Percentiles rank a stretch among this genome's conserved stretches.
Conservation (phyloP, 768 basidiomycete species). For the Kwoniella newhampshirensis region DNA sequence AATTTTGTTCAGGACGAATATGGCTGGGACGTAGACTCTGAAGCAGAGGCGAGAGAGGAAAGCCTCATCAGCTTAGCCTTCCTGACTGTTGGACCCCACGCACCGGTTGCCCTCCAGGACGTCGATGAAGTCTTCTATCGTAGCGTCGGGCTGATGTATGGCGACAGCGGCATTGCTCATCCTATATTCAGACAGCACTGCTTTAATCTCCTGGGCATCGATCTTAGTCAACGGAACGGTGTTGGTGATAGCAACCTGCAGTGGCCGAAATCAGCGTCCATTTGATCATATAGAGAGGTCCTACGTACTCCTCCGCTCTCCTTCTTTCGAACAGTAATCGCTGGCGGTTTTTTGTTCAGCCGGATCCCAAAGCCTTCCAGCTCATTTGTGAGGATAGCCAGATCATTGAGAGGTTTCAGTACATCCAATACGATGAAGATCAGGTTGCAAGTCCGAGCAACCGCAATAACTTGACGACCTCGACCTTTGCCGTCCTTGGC, state of each 20-base stretch:
- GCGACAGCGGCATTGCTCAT: slow-evolving; percentile 81
- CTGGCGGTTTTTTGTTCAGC: slow-evolving; percentile 90
- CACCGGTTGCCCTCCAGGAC: slow-evolving; percentile 93
- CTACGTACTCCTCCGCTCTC: slow-evolving; percentile 66
- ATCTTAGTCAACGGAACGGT: slow-evolving; percentile 95
- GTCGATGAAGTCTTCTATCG: slow-evolving; percentile 93
- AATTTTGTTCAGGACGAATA: slow-evolving; percentile 80
- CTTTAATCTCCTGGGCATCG: slow-evolving; percentile 94
- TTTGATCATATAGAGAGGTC: neutral
- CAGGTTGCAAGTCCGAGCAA: slow-evolving; percentile 95
- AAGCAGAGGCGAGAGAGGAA: neutral
- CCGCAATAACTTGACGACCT: slow-evolving; percentile 77
- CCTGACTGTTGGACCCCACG: too few relatives aligned
- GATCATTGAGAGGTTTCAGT: slow-evolving; percentile 91
- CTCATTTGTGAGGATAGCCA: slow-evolving; percentile 84
- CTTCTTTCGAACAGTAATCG: slow-evolving; percentile 64
- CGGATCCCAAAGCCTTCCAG: slow-evolving; percentile 98
- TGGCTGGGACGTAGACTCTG: slow-evolving; percentile 87
- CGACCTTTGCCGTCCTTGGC: slow-evolving; percentile 93
- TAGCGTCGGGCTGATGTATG: slow-evolving; percentile 87
- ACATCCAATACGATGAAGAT: slow-evolving; percentile 99
- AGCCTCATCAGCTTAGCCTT: neutral
- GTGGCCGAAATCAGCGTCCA: neutral
- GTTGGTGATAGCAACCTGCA: slow-evolving; percentile 86
- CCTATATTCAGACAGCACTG: slow-evolving; percentile 87